Evolutionary conservation across 768 basidiomycete genomes (phyloP).

Genomic region (Pleurotus ostreatus): DNA sequence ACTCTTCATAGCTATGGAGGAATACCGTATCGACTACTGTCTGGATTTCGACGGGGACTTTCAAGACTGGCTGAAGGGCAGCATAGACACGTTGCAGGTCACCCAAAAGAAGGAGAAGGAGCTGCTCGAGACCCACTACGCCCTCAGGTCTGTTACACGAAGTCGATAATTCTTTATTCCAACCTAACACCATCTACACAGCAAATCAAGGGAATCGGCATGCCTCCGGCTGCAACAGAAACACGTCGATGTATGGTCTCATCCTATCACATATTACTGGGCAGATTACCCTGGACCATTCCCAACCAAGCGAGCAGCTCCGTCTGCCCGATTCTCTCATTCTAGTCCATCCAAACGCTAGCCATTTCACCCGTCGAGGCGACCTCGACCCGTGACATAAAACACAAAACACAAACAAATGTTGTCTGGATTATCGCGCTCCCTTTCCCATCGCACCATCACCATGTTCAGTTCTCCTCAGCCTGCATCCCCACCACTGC

Average conservation of each 20-base stretch:
- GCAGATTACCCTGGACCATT: conserved; percentile 1
- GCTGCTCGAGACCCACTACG: not conserved
- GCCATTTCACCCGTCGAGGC: too few species aligned
- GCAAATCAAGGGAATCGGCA: not conserved
- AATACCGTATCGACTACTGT: not conserved
- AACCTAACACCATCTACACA: not conserved
- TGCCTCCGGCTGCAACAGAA: not conserved
- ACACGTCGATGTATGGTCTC: not conserved
- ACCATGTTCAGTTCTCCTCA: too few species aligned
- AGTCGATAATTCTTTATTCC: not conserved
- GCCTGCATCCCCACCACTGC: too few species aligned
- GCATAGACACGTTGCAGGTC: not conserved
- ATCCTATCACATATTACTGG: not conserved
- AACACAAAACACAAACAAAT: too few species aligned
- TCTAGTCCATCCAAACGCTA: too few species aligned
- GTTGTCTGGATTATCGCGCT: too few species aligned
- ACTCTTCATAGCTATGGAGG: not conserved
- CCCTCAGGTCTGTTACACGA: not conserved
- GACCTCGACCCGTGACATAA: too few species aligned
- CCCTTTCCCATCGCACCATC: too few species aligned
- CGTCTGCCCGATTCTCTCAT: too few species aligned
- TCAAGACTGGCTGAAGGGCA: conserved; percentile 2
- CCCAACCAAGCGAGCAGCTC: not conserved
- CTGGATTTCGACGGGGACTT: not conserved
- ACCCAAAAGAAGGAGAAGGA: not conserved